A percentile compares a stretch with the other conserved stretches of the same genome.
phyloP scores from a whole-genome alignment of 1,284 basidiomycete species.

The Moesziomyces sp. region DNA sequence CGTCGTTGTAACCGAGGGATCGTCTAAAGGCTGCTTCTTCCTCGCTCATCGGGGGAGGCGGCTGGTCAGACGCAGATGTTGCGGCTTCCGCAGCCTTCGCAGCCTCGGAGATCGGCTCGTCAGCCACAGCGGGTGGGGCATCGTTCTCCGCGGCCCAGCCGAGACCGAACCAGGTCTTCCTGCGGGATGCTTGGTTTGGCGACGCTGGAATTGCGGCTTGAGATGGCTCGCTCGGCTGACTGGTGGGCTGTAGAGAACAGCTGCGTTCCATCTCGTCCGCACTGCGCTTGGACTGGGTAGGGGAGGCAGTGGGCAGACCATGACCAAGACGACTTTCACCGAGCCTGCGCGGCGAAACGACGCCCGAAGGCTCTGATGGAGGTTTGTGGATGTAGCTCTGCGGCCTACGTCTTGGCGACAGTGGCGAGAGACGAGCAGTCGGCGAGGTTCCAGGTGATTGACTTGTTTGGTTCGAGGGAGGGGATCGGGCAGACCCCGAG shows the following conservation, averaged over 20 bases:
- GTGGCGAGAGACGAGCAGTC: slow-evolving; percentile 6
- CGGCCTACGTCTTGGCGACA: slow-evolving; percentile 19
- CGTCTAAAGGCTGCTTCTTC: slow-evolving; percentile 48
- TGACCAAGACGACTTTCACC: slow-evolving; percentile 18
- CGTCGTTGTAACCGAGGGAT: slow-evolving; percentile 30
- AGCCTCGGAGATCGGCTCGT: slow-evolving; percentile 7
- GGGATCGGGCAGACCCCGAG: neutral
- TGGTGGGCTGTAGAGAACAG: slow-evolving; percentile 5
- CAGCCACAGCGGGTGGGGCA: neutral
- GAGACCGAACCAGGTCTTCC: slow-evolving; percentile 47
- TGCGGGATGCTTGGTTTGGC: slow-evolving; percentile 10
- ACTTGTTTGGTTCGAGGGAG: neutral
- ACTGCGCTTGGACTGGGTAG: slow-evolving; percentile 24
- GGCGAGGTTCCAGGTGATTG: slow-evolving; percentile 3
- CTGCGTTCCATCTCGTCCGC: slow-evolving; percentile 41
- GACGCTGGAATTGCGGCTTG: neutral
- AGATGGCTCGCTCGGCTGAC: slow-evolving; percentile 3
- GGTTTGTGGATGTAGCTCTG: slow-evolving; percentile 37
- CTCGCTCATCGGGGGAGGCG: slow-evolving; percentile 48
- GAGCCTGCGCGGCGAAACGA: slow-evolving; percentile 23
- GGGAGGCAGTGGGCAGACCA: slow-evolving; percentile 15
- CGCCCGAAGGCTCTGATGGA: slow-evolving; percentile 18
- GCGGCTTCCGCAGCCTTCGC: neutral
- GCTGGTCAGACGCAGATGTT: neutral
- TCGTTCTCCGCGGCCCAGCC: slow-evolving; percentile 11